Evolutionary conservation across 2,329 filamentous ascomycete genomes (phyloP), one percentile per base, ranked within the genome.

Genomic region (Fusarium sp.): DNA sequence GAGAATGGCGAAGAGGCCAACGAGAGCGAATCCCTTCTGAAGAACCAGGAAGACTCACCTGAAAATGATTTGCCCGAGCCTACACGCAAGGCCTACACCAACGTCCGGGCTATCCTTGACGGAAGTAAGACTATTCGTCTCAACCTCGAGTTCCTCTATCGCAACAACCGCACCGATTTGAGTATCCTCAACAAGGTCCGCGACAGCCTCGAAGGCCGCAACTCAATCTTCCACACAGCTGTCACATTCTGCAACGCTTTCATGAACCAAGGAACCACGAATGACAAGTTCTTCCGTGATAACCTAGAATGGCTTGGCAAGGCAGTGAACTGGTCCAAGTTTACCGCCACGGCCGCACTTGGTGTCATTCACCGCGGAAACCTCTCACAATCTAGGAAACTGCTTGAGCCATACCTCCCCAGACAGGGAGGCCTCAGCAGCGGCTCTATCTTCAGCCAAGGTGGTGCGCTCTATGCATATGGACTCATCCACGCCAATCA

Each of bases 291-390:
- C 83, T 98, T 99, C 89, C 89, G 97, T 10, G 94, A 98, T 77
- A 99, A 99, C 78, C 83, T 99, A 25, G 96, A 99, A 72, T 99
- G 96, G 96, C 84, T 99, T 6, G 94, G 95, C 65, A 99, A 98
- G 84, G 96, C 96, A 26, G 94, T 98, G 49, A 99, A 99, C 83
- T 99, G 96, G 96, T 98, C 94, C 65, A 99, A 99, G 79, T 99
- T 99, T 79, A 98, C 96, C 1, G 96, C 96, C 16, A 99, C 96
- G 7, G 96, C 96, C 59, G 96, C 96, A 10, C 85, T 99, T 8
- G 96, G 96, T 79, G 96, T 98, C 53, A 98, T 99, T 68, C 96
- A 99, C 80, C 91, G 94, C 46, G 96, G 96, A 58, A 99, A 99
- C 80, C 85, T 99, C 62, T 92, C 91, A 25, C 95, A 99, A 77